These are phyloP conservation scores for Dioscorea dumetorum DNA, from an alignment of 106 monocot species.

Conservation along the genomic window DNA sequence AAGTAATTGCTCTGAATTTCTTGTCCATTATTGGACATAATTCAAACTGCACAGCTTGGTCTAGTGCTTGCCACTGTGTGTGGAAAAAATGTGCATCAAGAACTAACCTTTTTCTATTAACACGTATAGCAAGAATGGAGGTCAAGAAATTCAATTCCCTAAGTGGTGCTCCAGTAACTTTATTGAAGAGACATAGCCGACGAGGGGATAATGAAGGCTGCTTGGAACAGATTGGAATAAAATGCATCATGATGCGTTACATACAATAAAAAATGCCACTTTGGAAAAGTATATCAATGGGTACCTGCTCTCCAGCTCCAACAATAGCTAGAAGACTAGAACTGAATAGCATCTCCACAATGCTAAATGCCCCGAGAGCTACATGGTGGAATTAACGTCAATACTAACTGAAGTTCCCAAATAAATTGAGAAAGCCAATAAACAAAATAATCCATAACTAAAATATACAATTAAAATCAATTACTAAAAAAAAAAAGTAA, in stretches of 20 bases:
- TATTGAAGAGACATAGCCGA: slow-evolving; percentile 72
- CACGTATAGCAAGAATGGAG: slow-evolving; percentile 74
- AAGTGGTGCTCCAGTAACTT: slow-evolving; percentile 37
- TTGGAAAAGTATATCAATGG: background rate
- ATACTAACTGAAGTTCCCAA: background rate
- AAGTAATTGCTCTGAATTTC: too few species aligned
- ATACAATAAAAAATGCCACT: background rate
- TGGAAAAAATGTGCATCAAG: too few species aligned
- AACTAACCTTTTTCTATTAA: slow-evolving; percentile 73
- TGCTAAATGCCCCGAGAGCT: slow-evolving; percentile 78
- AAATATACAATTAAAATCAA: background rate
- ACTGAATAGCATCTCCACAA: slow-evolving; percentile 88
- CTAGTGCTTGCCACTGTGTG: too few species aligned
- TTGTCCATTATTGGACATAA: too few species aligned
- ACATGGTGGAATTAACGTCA: slow-evolving; percentile 1
- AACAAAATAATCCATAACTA: background rate
- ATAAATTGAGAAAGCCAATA: background rate
- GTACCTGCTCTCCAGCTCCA: slow-evolving; percentile 90
- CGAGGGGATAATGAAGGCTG: slow-evolving; percentile 93
- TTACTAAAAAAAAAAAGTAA: background rate
- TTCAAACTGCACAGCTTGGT: too few species aligned
- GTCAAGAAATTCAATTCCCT: slow-evolving; percentile 91
- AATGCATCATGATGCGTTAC: background rate
- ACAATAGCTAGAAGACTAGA: slow-evolving; percentile 80
- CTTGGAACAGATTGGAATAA: slow-evolving; percentile 10